Percentiles rank a stretch among this genome's conserved stretches.
phyloP scores from a whole-genome alignment of 2,329 filamentous ascomycete species.

The Huntiella abstrusa region DNA sequence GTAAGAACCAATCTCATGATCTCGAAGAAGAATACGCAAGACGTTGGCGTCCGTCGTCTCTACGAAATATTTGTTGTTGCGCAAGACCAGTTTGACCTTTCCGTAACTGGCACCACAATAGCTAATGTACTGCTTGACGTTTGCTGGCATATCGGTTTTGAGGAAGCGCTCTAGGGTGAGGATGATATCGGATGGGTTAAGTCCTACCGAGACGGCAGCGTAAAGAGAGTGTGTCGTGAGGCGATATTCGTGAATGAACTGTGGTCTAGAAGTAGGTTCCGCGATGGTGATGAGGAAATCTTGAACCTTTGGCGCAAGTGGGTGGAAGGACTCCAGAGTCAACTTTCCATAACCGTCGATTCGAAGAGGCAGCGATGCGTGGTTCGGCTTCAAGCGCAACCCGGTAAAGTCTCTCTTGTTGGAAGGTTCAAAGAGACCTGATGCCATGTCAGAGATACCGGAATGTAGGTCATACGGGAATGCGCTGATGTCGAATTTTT shows the following conservation, averaged over 20 bases:
- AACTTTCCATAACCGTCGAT: constrained; percentile 77
- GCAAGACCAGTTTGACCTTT: constrained; percentile 86
- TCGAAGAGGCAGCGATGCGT: constrained; percentile 79
- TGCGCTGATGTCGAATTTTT: constrained; percentile 42
- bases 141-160: constrained; percentile 71
- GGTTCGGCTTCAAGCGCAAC: constrained; percentile 68
- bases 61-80: constrained; percentile 85
- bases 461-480: constrained; percentile 17
- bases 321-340: constrained; percentile 85
- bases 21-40: constrained; percentile 69
- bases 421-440: constrained; percentile 26
- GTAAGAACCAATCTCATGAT: constrained; percentile 61
- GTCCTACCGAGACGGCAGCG: constrained; percentile 85
- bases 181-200: constrained; percentile 78
- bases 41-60: constrained; percentile 80
- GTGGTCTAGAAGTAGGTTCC: constrained; percentile 77
- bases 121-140: constrained; percentile 57
- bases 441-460: constrained; percentile 24
- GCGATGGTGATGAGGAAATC: constrained; percentile 93
- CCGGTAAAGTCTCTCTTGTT: constrained; percentile 53
- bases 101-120: constrained; percentile 79
- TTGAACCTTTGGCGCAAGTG: constrained; percentile 68
- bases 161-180: constrained; percentile 72
- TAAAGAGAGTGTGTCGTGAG: constrained; percentile 87
- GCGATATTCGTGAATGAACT: constrained; percentile 82